Base-by-base conservation (phyloP, 2,329 filamentous ascomycete species). In the Botrytis elliptica region DNA sequence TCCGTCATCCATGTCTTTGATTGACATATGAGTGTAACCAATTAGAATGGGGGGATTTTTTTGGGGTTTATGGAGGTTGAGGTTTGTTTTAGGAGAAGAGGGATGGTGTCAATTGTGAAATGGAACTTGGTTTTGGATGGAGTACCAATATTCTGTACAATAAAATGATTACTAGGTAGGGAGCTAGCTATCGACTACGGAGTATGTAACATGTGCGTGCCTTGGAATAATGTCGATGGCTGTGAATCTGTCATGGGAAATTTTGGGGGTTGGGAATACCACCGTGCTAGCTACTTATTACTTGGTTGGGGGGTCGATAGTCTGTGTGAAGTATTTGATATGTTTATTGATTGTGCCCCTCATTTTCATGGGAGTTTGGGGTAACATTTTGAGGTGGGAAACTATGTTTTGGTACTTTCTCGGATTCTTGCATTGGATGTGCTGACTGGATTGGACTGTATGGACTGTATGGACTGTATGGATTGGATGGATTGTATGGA, bases 221-320 rank as follows among this genome's bases (percentile, higher is more conserved):
- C 60, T 40, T 63, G 60, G 25, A 63, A 40, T 40, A 63, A 63
- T 63, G 12, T 40, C 36, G 36, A 63, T 63, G 60, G 60, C 60
- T 63, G 60, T 63, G 25, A 33, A 33, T 33, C 33, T 33, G 33
- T 33, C 33, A 40, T 63, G 7, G 12, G 7, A 63, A 63, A 63
- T 40, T 5, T n/a, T 63, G 60, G 60, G 25, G 60, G 60, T 63
- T 63, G 60, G 60, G 60, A 42, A 63, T 40, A 62, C 36, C n/a
- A n/a, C 36, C 60, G 60, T 63, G 60, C 38, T 25, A 33, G 33
- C 33, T 33, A 33, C 33, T 33, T 33, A 33, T 33, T 33, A 33
- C 33, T 33, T 33, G 62, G 29, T 65, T 65, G 40, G 40, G 9
- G 14, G 18, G 38, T 44, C 6, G 60, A 18, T 63, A 7, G 18